These are phyloP conservation scores for Nigrospora osmanthi DNA, from an alignment of 2,329 filamentous ascomycete species.

Conservation along the genomic window DNA sequence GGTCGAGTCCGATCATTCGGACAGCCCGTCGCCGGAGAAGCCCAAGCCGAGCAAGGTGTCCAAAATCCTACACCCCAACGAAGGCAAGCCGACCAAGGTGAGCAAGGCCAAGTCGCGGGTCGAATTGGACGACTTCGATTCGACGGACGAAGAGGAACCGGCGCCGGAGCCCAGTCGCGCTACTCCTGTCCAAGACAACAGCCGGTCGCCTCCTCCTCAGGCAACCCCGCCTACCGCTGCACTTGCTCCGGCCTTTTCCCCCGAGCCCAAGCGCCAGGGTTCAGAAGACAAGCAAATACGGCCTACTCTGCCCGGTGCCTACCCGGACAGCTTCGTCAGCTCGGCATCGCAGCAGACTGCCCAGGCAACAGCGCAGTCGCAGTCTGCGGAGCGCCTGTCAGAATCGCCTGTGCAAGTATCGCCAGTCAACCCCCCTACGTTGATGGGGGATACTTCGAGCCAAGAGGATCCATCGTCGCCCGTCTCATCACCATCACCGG, in stretches of 20 bases:
- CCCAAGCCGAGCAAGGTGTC: conserved; percentile 17
- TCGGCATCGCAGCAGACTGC: conserved; percentile 23
- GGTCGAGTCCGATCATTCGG: conserved; percentile 44
- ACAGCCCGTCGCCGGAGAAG: conserved; percentile 12
- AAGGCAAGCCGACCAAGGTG: conserved; percentile 47
- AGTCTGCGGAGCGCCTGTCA: conserved; percentile 38
- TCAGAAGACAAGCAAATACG: conserved; percentile 17
- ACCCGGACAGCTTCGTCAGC: conserved; percentile 31
- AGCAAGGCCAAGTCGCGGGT: conserved; percentile 54
- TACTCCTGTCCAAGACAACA: conserved; percentile 1
- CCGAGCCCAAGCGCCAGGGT: conserved; percentile 8
- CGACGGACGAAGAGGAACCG: conserved; percentile 39
- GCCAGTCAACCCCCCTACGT: conserved; percentile 50
- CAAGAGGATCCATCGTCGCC: conserved; percentile 58
- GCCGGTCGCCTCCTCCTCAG: conserved; percentile 9
- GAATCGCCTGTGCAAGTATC: conserved; percentile 65
- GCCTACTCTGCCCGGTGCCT: conserved; percentile 29
- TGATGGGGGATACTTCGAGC: conserved; percentile 65
- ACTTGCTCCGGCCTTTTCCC: conserved; percentile 5
- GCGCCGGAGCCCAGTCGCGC: conserved; percentile 14
- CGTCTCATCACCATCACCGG: conserved; percentile 56
- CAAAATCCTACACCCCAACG: conserved; percentile 35
- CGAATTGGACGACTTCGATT: conserved; percentile 65
- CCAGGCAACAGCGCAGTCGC: conserved; percentile 16
- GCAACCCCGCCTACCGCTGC: conserved; percentile 11